Conservation (phyloP, 805 yeast species). For the Metschnikowia bowlesiae region DNA sequence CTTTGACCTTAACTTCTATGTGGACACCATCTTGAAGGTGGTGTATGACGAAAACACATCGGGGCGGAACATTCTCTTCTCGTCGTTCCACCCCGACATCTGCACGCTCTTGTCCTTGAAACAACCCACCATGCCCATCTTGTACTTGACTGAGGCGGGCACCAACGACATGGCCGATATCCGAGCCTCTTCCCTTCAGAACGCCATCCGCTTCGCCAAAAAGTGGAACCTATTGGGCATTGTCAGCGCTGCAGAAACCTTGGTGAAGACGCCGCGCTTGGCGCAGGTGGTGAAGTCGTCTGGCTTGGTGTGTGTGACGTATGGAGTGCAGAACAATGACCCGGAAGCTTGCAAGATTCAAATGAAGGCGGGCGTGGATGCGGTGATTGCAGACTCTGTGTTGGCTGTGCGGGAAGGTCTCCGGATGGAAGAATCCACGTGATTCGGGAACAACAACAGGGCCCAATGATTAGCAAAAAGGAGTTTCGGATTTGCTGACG, state of each 20-base stretch:
- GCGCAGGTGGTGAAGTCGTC: conserved; percentile 87
- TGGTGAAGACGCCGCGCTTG: conserved; percentile 84
- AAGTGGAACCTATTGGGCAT: conserved; percentile 90
- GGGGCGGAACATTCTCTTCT: conserved; percentile 83
- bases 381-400: conserved; percentile 95
- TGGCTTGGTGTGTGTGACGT: conserved; percentile 90
- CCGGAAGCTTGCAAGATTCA: conserved; percentile 82
- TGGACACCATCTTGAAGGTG: conserved; percentile 75
- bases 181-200: conserved; percentile 82
- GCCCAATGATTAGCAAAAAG: too few relatives aligned
- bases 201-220: conserved; percentile 84
- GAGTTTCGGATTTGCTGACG: too few relatives aligned
- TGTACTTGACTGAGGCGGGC: conserved; percentile 87
- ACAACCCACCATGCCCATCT: conserved; percentile 89
- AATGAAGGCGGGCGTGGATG: conserved; percentile 94
- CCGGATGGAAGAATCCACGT: conserved; percentile 22
- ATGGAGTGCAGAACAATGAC: conserved; percentile 78
- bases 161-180: conserved; percentile 83
- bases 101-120: conserved; percentile 81
- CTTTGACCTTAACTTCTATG: conserved; percentile 79
- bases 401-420: conserved; percentile 87
- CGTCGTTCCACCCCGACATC: conserved; percentile 92
- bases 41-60: conserved; percentile 71
- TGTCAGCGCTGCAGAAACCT: conserved; percentile 82
- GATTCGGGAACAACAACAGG: too few relatives aligned